phyloP scores from a whole-genome alignment of 176 grass and related monocot genomes.

The Neostapfia colusana region DNA sequence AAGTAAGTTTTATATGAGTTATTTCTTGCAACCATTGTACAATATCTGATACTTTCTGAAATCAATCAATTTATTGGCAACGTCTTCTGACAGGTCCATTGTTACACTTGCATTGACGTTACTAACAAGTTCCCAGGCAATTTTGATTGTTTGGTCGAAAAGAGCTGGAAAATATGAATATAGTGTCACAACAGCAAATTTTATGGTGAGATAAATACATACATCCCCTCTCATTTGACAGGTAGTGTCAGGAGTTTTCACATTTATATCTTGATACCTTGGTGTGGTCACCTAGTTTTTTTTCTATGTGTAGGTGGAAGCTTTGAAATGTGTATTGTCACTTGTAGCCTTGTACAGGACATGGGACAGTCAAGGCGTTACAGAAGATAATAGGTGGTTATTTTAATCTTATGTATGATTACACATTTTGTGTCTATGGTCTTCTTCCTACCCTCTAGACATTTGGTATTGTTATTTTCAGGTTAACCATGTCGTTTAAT shows the following conservation, averaged over 20 bases:
- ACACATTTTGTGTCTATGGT: conserved; percentile 8
- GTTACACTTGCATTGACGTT: conserved; percentile 84
- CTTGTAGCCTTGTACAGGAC: conserved; percentile 62
- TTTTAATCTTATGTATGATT: conserved; percentile 1
- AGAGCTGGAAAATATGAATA: conserved; percentile 90
- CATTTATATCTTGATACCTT: background rate
- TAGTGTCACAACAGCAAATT: conserved; percentile 96
- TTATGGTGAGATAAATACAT: conserved; percentile 58
- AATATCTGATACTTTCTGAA: conserved; percentile 17
- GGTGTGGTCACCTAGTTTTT: conserved; percentile 23
- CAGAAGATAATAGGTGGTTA: conserved; percentile 77
- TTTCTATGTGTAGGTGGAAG: conserved; percentile 67
- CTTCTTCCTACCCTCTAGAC: conserved; percentile 11
- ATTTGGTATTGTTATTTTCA: conserved; percentile 37
- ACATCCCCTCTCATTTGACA: conserved; percentile 13
- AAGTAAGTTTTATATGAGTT: conserved; percentile 54
- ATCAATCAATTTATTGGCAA: conserved; percentile 24
- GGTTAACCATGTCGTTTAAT: conserved; percentile 75
- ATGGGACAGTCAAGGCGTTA: conserved; percentile 78
- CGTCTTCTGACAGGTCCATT: conserved; percentile 50
- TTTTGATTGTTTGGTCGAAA: conserved; percentile 91
- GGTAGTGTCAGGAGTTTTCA: background rate
- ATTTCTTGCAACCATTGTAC: conserved; percentile 18
- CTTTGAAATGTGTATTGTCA: conserved; percentile 81
- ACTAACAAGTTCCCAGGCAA: conserved; percentile 95